phyloP scores from a whole-genome alignment of 1,284 basidiomycete species.

The Ceratobasidium sp. region DNA sequence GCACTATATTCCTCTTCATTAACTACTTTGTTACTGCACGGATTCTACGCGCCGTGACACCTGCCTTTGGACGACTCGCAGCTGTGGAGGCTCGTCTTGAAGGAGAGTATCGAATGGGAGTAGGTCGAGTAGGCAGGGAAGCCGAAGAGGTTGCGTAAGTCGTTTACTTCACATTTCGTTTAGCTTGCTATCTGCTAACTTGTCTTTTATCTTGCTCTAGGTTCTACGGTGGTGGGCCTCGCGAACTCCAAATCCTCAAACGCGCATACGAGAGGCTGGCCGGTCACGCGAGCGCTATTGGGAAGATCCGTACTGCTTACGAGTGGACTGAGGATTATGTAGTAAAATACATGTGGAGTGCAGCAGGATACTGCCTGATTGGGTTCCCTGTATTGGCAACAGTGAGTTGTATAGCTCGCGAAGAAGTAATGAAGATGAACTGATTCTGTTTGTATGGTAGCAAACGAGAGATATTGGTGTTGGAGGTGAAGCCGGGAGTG shows the following conservation, averaged over 20 bases:
- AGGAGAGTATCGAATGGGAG: constrained; percentile 92
- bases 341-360: constrained; percentile 95
- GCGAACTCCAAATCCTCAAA: constrained; percentile 88
- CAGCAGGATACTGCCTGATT: constrained; percentile 88
- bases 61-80: constrained; percentile 93
- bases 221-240: constrained; percentile 91
- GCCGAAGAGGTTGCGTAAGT: constrained; percentile 93
- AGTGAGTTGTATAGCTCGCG: constrained; percentile 61
- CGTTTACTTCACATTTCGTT: neutral
- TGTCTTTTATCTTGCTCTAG: constrained; percentile 58
- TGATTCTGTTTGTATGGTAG: constrained; percentile 62
- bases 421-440: constrained; percentile 54
- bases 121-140: constrained; percentile 89
- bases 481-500: constrained; percentile 19
- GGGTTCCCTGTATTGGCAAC: constrained; percentile 80
- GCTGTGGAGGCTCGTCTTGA: constrained; percentile 76
- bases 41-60: constrained; percentile 88
- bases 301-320: constrained; percentile 89
- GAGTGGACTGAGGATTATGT: constrained; percentile 95
- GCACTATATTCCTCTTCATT: constrained; percentile 81
- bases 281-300: constrained; percentile 91
- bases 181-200: neutral
- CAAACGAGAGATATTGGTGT: constrained; percentile 47
- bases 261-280: constrained; percentile 85
- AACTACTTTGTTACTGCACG: constrained; percentile 90